Percentiles rank a stretch among this genome's conserved stretches.
These are phyloP conservation scores for Kwoniella bestiolae DNA, from an alignment of 768 basidiomycete species.

Conservation along the genomic window DNA sequence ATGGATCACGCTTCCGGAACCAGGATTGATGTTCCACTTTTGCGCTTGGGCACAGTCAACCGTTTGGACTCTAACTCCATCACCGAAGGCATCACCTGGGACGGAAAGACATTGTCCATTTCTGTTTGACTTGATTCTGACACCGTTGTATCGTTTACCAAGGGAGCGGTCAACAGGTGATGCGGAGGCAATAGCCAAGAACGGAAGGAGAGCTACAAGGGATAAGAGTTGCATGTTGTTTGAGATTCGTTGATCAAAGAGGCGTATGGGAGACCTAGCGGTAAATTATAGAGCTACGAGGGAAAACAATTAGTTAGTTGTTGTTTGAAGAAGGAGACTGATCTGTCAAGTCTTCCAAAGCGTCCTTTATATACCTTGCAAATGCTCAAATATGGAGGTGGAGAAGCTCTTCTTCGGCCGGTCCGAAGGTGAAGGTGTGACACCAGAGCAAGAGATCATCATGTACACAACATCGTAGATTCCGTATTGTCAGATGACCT, in stretches of 20 bases:
- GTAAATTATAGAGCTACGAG: not conserved
- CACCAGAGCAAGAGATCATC: not conserved
- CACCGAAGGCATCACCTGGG: not conserved
- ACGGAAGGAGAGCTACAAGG: conserved; percentile 20
- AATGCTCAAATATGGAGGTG: not conserved
- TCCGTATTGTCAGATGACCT: conserved; percentile 1
- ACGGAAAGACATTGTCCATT: conserved; percentile 19
- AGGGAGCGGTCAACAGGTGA: conserved; percentile 12
- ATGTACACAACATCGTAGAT: not conserved
- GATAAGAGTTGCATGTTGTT: conserved; percentile 15
- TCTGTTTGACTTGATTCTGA: conserved; percentile 19
- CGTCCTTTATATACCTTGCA: conserved; percentile 15
- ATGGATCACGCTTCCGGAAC: conserved; percentile 20
- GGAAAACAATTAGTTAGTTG: not conserved
- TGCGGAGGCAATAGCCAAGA: conserved; percentile 9
- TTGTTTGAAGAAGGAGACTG: not conserved
- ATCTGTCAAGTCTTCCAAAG: not conserved
- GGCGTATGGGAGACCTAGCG: not conserved
- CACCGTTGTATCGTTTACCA: conserved; percentile 18
- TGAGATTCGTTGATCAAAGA: not conserved
- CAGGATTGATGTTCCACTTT: conserved; percentile 31
- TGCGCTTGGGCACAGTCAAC: conserved; percentile 15
- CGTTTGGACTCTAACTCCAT: conserved; percentile 15
- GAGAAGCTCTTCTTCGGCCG: conserved; percentile 2
- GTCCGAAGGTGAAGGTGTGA: not conserved